A percentile compares a stretch with the other conserved stretches of the same genome.
These are phyloP conservation scores for Sicyos baderoa DNA, from an alignment of 306 rosid species.

Conservation along the genomic window DNA sequence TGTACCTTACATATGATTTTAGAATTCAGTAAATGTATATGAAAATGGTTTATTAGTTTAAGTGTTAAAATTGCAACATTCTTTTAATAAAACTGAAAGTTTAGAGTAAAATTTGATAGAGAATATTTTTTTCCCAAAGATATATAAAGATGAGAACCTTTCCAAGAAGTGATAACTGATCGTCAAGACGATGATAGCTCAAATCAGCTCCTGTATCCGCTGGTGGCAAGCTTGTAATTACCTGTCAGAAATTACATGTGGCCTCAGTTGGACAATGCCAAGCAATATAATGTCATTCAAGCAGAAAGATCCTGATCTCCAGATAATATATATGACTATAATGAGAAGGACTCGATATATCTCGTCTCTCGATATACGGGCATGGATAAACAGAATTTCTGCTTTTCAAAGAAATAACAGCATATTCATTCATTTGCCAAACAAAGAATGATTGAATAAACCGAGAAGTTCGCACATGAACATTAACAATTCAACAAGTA, in stretches of 20 bases:
- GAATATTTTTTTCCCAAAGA: too few relatives aligned
- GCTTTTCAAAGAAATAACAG: background rate
- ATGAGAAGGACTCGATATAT: background rate
- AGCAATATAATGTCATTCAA: background rate
- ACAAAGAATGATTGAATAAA: too few relatives aligned
- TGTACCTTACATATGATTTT: too few relatives aligned
- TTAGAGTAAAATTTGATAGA: too few relatives aligned
- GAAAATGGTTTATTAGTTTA: too few relatives aligned
- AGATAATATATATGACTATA: background rate
- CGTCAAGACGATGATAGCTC: conserved; percentile 64
- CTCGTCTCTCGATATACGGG: background rate
- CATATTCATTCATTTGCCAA: background rate
- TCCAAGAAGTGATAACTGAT: conserved; percentile 79
- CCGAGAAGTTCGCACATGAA: too few relatives aligned
- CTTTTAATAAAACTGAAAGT: too few relatives aligned
- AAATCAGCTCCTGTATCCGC: too few relatives aligned
- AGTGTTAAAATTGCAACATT: too few relatives aligned
- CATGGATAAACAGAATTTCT: background rate
- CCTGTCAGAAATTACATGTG: conserved; percentile 17
- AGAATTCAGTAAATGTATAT: too few relatives aligned
- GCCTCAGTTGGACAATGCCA: conserved; percentile 20
- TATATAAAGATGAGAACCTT: conserved; percentile 42
- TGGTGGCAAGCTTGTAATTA: too few relatives aligned
- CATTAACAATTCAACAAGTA: too few relatives aligned
- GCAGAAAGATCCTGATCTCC: background rate